Evolutionary conservation across 306 rosid species (phyloP).

Genomic region (Prunus dulcis): DNA sequence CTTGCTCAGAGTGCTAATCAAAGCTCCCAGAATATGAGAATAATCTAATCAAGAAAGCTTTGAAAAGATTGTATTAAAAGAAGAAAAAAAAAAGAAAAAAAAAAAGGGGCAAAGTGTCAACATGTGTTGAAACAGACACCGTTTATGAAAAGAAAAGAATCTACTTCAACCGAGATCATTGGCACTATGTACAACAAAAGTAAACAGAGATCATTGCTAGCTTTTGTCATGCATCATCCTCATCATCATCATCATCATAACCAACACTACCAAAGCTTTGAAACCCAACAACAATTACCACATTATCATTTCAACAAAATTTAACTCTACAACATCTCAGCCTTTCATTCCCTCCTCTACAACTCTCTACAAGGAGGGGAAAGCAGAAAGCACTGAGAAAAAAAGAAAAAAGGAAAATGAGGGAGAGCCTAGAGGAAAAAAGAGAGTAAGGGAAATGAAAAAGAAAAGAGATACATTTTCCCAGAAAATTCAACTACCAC

Average conservation of each 20-base stretch:
- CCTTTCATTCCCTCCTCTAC: constrained; percentile 20
- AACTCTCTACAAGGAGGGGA: constrained; percentile 25
- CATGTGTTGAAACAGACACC: not conserved
- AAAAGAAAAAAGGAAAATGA: not conserved
- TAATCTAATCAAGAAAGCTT: not conserved
- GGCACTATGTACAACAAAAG: not conserved
- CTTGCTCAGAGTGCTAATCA: not conserved
- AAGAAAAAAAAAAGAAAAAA: not conserved
- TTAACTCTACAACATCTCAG: constrained; percentile 29
- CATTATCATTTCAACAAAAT: constrained; percentile 42
- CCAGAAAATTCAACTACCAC: constrained; percentile 26
- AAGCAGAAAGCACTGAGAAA: constrained; percentile 8
- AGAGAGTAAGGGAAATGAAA: not conserved
- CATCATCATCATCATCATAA: not conserved
- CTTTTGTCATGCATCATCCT: not conserved
- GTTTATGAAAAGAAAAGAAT: not conserved
- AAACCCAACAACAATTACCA: constrained; percentile 25
- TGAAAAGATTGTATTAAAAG: not conserved
- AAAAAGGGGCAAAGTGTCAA: not conserved
- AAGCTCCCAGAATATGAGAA: not conserved
- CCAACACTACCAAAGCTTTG: constrained; percentile 10
- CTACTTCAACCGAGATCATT: not conserved
- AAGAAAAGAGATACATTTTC: constrained; percentile 8
- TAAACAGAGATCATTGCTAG: not conserved
- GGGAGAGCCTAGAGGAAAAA: not conserved